phyloP scores from a whole-genome alignment of 768 basidiomycete species.

The Tephrocybe sp. region DNA sequence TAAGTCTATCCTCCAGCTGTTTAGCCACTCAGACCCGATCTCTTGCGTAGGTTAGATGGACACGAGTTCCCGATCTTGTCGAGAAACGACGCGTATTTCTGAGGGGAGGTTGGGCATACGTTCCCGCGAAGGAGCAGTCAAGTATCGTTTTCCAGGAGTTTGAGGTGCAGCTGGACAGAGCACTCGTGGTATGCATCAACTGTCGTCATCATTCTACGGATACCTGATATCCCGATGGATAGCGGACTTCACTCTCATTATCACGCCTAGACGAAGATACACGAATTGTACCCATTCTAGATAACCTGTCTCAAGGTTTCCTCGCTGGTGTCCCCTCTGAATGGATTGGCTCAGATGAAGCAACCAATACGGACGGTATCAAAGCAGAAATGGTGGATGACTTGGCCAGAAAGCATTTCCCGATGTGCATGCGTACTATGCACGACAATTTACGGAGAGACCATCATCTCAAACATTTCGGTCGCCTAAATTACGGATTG shows the following conservation, averaged over 20 bases:
- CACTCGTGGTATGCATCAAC: constrained; percentile 59
- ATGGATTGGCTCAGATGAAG: constrained; percentile 58
- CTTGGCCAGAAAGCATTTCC: constrained; percentile 85
- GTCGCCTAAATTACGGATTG: constrained; percentile 84
- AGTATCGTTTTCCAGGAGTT: constrained; percentile 90
- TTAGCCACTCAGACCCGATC: background rate
- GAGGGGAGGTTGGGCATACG: constrained; percentile 83
- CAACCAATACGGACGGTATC: constrained; percentile 55
- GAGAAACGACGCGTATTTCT: constrained; percentile 78
- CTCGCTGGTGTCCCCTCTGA: constrained; percentile 86
- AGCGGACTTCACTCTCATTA: constrained; percentile 84
- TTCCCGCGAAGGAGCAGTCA: constrained; percentile 71
- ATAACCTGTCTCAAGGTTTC: constrained; percentile 93
- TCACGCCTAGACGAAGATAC: constrained; percentile 94
- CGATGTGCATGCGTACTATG: constrained; percentile 90
- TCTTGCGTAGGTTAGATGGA: constrained; percentile 83
- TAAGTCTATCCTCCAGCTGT: constrained; percentile 21
- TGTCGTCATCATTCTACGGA: background rate
- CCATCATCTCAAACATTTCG: constrained; percentile 90
- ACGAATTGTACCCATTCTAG: constrained; percentile 82
- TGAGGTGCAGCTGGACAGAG: constrained; percentile 63
- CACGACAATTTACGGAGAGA: constrained; percentile 77
- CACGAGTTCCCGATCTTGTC: constrained; percentile 89
- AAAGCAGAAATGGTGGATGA: constrained; percentile 95
- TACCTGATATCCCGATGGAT: constrained; percentile 3